Conservation (phyloP, 2,329 filamentous ascomycete genomes). For the Rhinocladiella similis region DNA sequence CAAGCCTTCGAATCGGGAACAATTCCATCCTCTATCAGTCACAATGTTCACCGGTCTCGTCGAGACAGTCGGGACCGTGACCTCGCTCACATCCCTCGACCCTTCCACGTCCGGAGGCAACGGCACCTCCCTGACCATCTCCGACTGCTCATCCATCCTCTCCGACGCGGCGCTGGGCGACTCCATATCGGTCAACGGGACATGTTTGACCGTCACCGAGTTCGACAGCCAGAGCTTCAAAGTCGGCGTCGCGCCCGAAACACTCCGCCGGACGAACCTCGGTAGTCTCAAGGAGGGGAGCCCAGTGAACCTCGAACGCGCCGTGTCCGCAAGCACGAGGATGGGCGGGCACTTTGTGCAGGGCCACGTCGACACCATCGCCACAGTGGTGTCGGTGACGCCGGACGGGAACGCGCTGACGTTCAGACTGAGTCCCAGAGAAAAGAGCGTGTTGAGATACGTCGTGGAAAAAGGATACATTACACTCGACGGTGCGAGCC, state of each 20-base stretch:
- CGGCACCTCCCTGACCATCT: constrained; percentile 88
- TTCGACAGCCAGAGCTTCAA: constrained; percentile 68
- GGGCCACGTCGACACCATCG: constrained; percentile 91
- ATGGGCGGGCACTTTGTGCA: constrained; percentile 99
- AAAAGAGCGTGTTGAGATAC: constrained; percentile 69
- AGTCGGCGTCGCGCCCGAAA: constrained; percentile 93
- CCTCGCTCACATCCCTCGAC: constrained; percentile 77
- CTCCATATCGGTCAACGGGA: constrained; percentile 93
- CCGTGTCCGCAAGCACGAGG: constrained; percentile 83
- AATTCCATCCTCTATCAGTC: not conserved
- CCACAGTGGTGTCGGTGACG: constrained; percentile 68
- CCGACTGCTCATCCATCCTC: constrained; percentile 73
- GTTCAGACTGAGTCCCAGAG: constrained; percentile 71
- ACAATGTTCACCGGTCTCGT: constrained; percentile 95
- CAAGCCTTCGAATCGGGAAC: not conserved
- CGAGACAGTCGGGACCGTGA: constrained; percentile 86
- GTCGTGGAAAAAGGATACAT: constrained; percentile 96
- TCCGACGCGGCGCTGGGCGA: constrained; percentile 83
- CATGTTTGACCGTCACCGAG: constrained; percentile 88
- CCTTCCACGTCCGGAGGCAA: constrained; percentile 68
- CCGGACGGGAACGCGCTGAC: constrained; percentile 89
- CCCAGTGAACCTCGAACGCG: constrained; percentile 88
- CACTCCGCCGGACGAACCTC: constrained; percentile 92
- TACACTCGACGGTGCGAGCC: constrained; percentile 87
- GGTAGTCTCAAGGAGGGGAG: constrained; percentile 67